Evolutionary conservation across 1,139 yeast species (phyloP), one percentile per base, ranked within the genome.

Genomic region (Dujonia santamariae): DNA sequence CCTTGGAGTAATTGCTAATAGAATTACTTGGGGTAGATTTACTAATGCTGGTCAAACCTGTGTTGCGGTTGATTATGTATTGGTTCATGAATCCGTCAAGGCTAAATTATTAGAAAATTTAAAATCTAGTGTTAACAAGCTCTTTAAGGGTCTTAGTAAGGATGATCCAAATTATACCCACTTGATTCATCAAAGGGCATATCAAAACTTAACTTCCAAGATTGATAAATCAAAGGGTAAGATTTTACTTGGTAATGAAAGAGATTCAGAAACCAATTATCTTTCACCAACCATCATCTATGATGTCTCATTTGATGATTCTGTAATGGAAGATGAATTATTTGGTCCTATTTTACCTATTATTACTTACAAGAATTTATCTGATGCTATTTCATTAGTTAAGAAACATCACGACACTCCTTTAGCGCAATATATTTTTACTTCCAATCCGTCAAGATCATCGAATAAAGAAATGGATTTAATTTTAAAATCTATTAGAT

Each of bases 31-130:
- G 86, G 92, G 92, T 22, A 77, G 83, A 45, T 83, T 81, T 49
- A 63, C 77, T 27, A 88, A 86, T 53, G 78, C 83, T n/a, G 97
- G 97, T 19, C 97, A 88, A 59, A 80, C 94, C 2, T 88, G 97
- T 65, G 86, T 87, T 29, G 86, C 95, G 2, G 84, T 88, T 7
- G 97, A 90, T 59, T 90, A 87, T 50, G 63, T 84, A 7, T 53
- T 87, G 34, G 82, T 81, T 16, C 88, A 83, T 41, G 75, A 71
- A 29, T 60, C 68, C 2, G 55, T 79, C 16, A 75, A 79, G 46
- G 71, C 66, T n/a, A 64, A 73, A 44, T 74, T 86, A 35, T 59
- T 78, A 3, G 49, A 49, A 3, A 67, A 59, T n/a, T 51, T 83
- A 14, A 54, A 62, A 18, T 53, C 59, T 25, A 67, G 72, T 3